Evolutionary conservation across 2,329 filamentous ascomycete species (phyloP).

Genomic region (Pleoardoris graminearum): DNA sequence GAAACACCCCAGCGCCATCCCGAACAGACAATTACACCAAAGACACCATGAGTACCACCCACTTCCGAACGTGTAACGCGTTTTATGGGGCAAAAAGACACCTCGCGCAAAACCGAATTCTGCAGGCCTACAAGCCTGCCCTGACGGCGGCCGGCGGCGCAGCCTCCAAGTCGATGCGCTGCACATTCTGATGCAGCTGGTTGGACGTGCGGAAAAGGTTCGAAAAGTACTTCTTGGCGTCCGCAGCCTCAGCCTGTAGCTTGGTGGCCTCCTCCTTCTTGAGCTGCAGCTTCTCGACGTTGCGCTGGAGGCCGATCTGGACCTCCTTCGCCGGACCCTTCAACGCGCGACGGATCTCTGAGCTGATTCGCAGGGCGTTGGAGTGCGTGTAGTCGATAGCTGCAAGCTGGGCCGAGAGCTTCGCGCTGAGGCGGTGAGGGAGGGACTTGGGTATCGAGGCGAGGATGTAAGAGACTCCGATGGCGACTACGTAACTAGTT

Average conservation of each 20-base stretch:
- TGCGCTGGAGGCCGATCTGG: conserved; percentile 78
- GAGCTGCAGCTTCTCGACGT: conserved; percentile 77
- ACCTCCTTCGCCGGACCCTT: conserved; percentile 86
- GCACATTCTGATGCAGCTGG: conserved; percentile 54
- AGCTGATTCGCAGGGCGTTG: conserved; percentile 82
- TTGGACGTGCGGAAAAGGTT: conserved; percentile 72
- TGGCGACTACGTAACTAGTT: conserved; percentile 58
- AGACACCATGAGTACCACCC: neutral
- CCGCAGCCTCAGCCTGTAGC: conserved; percentile 78
- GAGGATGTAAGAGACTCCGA: conserved; percentile 78
- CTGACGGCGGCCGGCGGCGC: conserved; percentile 50
- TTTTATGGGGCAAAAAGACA: neutral
- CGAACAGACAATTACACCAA: neutral
- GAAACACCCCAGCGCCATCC: neutral
- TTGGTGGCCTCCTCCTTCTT: conserved; percentile 84
- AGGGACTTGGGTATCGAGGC: conserved; percentile 87
- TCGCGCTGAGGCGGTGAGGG: conserved; percentile 79
- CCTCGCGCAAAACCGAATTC: neutral
- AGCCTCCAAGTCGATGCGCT: conserved; percentile 57
- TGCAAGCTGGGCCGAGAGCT: conserved; percentile 78
- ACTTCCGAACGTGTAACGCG: neutral
- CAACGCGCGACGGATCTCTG: conserved; percentile 85
- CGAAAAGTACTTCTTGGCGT: conserved; percentile 85
- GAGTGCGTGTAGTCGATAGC: conserved; percentile 90
- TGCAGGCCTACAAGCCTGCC: conserved; percentile 24